These are phyloP conservation scores for Ustilago esculenta DNA, from an alignment of 1,284 basidiomycete genomes.

Conservation along the genomic window DNA sequence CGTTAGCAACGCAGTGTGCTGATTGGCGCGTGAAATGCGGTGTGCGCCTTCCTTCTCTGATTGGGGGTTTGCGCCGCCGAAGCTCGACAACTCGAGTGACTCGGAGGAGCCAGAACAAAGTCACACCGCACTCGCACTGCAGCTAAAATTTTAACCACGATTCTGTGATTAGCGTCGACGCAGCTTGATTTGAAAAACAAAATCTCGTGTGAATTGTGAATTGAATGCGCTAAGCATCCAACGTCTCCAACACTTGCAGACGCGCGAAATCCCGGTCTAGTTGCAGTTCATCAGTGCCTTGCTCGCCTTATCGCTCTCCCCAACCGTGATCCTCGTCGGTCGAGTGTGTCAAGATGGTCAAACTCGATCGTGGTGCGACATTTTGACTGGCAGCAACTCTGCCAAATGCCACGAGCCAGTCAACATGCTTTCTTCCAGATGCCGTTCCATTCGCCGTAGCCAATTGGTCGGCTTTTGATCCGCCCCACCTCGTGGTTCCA, in stretches of 20 bases:
- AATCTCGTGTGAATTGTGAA: too few species aligned
- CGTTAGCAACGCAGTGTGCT: background rate
- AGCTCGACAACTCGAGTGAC: slow-evolving; percentile 1
- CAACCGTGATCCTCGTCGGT: too few species aligned
- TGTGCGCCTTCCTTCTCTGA: background rate
- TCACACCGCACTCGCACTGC: too few species aligned
- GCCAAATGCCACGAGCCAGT: too few species aligned
- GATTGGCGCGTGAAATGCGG: slow-evolving; percentile 1
- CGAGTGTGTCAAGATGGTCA: too few species aligned
- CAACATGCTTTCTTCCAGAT: too few species aligned
- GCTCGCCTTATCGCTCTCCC: too few species aligned
- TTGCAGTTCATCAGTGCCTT: background rate
- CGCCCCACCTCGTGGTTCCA: background rate
- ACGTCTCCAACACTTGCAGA: too few species aligned
- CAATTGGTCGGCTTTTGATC: background rate
- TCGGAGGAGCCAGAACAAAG: slow-evolving; percentile 4
- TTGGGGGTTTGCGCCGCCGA: background rate
- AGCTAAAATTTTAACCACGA: too few species aligned
- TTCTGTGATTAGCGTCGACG: too few species aligned
- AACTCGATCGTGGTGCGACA: slow-evolving; percentile 1
- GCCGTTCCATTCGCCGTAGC: background rate
- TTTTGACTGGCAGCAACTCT: background rate
- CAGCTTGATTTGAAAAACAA: too few species aligned
- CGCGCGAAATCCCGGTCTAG: background rate
- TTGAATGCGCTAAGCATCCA: too few species aligned